A percentile compares a stretch with the other conserved stretches of the same genome.
These are phyloP conservation scores for Penicillium olsonii DNA, from an alignment of 2,329 filamentous ascomycete species.

Conservation along the genomic window DNA sequence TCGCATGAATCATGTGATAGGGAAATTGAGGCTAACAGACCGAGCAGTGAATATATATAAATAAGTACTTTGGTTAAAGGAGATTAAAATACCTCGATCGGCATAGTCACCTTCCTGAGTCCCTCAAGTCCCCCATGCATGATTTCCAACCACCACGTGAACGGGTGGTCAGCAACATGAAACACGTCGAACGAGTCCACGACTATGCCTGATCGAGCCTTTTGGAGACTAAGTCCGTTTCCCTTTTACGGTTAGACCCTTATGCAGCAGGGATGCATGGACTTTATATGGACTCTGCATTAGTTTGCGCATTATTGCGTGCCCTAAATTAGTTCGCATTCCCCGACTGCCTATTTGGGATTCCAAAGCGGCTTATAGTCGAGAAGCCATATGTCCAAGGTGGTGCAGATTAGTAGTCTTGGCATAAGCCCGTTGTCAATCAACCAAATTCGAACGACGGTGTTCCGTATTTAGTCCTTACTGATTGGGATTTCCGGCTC, in stretches of 20 bases:
- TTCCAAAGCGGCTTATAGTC: background rate
- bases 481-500: background rate
- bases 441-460: background rate
- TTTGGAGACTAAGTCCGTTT: too few species aligned
- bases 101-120: background rate
- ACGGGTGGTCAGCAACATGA: conserved; percentile 1
- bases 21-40: conserved; percentile 2
- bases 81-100: background rate
- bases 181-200: background rate
- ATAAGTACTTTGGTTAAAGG: background rate
- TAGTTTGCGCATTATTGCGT: conserved; percentile 5
- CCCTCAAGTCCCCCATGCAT: background rate
- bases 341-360: background rate
- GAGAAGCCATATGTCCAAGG: conserved; percentile 5
- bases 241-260: background rate
- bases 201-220: background rate
- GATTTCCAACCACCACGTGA: background rate
- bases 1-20: background rate
- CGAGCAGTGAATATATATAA: background rate
- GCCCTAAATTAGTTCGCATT: conserved; percentile 7
- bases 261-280: background rate
- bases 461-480: too few species aligned
- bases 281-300: conserved; percentile 1
- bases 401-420: conserved; percentile 1
- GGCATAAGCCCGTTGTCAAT: background rate